Conservation (phyloP, 1,284 basidiomycete species). For the Porogramme epimiltina region DNA sequence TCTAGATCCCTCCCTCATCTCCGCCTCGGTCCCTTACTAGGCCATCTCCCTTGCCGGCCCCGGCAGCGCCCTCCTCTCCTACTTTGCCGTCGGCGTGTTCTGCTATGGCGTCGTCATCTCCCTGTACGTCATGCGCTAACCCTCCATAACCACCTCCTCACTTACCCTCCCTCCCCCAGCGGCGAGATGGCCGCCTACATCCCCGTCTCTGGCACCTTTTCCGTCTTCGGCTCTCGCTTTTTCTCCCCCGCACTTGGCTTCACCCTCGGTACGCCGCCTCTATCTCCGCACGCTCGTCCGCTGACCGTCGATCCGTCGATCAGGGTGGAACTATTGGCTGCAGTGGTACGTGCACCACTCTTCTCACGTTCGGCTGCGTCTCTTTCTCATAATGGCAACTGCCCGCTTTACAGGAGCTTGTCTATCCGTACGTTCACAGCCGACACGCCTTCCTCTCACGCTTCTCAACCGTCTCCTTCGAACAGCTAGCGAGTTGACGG, state of each 20-base stretch:
- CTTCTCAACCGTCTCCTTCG: background rate
- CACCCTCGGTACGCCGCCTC: constrained; percentile 25
- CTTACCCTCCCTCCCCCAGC: constrained; percentile 30
- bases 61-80: constrained; percentile 50
- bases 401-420: constrained; percentile 32
- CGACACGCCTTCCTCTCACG: background rate
- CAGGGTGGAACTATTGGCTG: constrained; percentile 58
- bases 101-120: constrained; percentile 56
- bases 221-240: constrained; percentile 42
- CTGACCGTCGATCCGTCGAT: background rate
- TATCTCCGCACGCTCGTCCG: background rate
- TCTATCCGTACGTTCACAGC: constrained; percentile 39
- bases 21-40: constrained; percentile 18
- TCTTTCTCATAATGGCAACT: constrained; percentile 3
- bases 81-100: constrained; percentile 51
- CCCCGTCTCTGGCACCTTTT: constrained; percentile 55
- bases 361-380: background rate
- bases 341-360: constrained; percentile 41
- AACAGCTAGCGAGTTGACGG: constrained; percentile 46
- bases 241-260: constrained; percentile 33
- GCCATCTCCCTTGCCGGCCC: constrained; percentile 48
- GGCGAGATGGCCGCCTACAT: constrained; percentile 56
- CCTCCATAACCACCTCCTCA: background rate
- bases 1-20: background rate
- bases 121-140: constrained; percentile 34